Evolutionary conservation across 768 basidiomycete species (phyloP).

Genomic region (Hygrophorus pudorinus): DNA sequence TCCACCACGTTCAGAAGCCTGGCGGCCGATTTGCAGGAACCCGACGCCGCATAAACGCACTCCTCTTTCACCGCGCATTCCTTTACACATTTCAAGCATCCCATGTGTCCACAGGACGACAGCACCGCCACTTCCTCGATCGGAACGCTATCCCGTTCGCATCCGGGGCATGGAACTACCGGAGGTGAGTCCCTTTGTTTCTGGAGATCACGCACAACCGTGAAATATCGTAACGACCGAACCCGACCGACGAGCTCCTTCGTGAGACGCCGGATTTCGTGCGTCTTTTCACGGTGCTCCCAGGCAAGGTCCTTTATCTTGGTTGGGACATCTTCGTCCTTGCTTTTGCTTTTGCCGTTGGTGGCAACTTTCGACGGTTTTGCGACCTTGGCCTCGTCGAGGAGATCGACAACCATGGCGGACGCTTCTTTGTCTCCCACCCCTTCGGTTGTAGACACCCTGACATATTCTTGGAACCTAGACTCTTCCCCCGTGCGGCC

Average conservation of each 20-base stretch:
- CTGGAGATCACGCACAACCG: constrained; percentile 82
- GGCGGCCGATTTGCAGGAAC: constrained; percentile 70
- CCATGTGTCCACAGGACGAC: constrained; percentile 88
- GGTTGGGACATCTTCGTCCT: constrained; percentile 44
- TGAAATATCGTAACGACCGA: constrained; percentile 88
- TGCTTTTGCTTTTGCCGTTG: constrained; percentile 35
- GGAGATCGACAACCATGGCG: constrained; percentile 43
- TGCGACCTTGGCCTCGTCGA: constrained; percentile 50
- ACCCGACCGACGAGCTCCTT: constrained; percentile 88
- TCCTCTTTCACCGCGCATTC: constrained; percentile 66
- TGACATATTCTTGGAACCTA: constrained; percentile 70
- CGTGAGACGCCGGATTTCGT: constrained; percentile 71
- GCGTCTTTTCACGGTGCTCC: constrained; percentile 81
- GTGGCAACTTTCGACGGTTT: constrained; percentile 13
- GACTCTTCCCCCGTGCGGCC: constrained; percentile 51
- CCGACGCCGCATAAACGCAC: constrained; percentile 65
- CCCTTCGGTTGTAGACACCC: constrained; percentile 59
- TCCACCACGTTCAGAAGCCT: constrained; percentile 76
- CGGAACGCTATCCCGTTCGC: constrained; percentile 43
- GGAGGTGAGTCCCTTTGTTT: constrained; percentile 55
- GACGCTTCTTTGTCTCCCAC: constrained; percentile 74
- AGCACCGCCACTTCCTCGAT: constrained; percentile 70
- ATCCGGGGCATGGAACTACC: constrained; percentile 52
- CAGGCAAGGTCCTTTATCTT: constrained; percentile 55
- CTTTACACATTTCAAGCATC: constrained; percentile 67